These are phyloP conservation scores for Erodium texanum DNA, from an alignment of 441 rosid species.

Conservation along the genomic window DNA sequence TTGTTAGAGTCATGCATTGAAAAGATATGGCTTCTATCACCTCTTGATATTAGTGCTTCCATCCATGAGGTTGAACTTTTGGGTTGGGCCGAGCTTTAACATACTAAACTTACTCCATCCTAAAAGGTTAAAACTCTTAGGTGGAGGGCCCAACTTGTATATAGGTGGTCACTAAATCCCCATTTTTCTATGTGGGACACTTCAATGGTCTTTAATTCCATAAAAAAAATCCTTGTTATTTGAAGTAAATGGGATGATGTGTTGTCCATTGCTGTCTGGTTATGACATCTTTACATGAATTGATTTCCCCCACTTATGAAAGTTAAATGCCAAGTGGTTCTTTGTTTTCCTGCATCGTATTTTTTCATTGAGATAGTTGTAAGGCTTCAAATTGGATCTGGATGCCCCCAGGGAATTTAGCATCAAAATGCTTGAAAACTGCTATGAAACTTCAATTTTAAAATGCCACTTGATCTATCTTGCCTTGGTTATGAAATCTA, in stretches of 20 bases:
- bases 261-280: background rate
- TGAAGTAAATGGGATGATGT: background rate
- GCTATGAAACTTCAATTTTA: background rate
- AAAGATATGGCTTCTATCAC: too few relatives aligned
- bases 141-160: too few relatives aligned
- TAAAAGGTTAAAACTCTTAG: too few relatives aligned
- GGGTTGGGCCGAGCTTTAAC: too few relatives aligned
- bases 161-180: too few relatives aligned
- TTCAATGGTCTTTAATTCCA: background rate
- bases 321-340: background rate
- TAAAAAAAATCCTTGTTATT: background rate
- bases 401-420: background rate
- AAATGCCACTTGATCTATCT: background rate
- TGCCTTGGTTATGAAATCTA: background rate
- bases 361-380: background rate
- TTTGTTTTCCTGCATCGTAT: background rate
- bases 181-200: too few relatives aligned
- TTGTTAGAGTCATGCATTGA: too few relatives aligned
- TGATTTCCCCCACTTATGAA: background rate
- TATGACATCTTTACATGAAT: background rate
- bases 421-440: background rate
- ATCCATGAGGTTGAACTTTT: too few relatives aligned
- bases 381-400: background rate
- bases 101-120: too few relatives aligned
- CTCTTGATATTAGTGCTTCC: too few relatives aligned